Conservation (phyloP, 1,284 basidiomycete species). For the Rhodotorula sp. region DNA sequence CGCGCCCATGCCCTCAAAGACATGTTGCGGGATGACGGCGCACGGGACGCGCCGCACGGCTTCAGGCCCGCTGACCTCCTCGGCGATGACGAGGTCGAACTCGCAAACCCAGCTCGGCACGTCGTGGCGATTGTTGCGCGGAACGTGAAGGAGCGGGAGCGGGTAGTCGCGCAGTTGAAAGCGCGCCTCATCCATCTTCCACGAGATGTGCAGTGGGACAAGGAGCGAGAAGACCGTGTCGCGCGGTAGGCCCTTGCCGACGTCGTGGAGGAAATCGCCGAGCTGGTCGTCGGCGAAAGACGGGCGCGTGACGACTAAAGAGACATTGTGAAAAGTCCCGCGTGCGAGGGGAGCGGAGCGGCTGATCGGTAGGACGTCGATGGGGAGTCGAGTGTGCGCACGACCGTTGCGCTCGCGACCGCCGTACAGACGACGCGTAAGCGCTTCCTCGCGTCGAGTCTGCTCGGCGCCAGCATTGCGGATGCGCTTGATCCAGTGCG, state of each 20-base stretch:
- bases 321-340: conserved; percentile 64
- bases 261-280: conserved; percentile 68
- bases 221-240: conserved; percentile 77
- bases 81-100: conserved; percentile 81
- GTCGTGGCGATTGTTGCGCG: conserved; percentile 43
- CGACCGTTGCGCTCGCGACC: conserved; percentile 9
- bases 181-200: conserved; percentile 66
- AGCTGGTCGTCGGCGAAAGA: conserved; percentile 63
- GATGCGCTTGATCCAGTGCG: conserved; percentile 71
- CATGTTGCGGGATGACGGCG: conserved; percentile 62
- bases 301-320: conserved; percentile 64
- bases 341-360: conserved; percentile 74
- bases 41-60: conserved; percentile 74
- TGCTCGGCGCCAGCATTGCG: conserved; percentile 54
- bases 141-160: conserved; percentile 57
- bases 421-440: conserved; percentile 44
- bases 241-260: conserved; percentile 69
- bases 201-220: conserved; percentile 76
- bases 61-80: conserved; percentile 74
- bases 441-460: conserved; percentile 54
- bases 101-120: conserved; percentile 62
- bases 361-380: conserved; percentile 54
- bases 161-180: conserved; percentile 74
- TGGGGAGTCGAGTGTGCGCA: conserved; percentile 51
- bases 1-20: conserved; percentile 60